phyloP scores from a whole-genome alignment of 805 yeast species.

The Ogataea kodamae region DNA sequence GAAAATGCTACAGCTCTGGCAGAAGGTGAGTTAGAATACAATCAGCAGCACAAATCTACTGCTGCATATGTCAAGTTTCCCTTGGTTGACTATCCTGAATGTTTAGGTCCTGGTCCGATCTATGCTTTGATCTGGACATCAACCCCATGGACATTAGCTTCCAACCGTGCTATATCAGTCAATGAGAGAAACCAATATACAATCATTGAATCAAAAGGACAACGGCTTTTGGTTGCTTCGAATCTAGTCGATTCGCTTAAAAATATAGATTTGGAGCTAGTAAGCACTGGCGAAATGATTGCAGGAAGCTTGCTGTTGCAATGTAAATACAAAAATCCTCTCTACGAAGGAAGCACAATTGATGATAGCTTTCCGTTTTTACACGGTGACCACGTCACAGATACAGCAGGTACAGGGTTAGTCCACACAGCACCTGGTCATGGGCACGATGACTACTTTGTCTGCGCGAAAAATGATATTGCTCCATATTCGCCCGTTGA shows the following conservation, averaged over 20 bases:
- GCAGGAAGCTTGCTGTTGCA: conserved; percentile 42
- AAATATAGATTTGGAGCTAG: conserved; percentile 28
- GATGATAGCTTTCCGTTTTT: conserved; percentile 51
- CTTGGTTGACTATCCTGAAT: conserved; percentile 27
- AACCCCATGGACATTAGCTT: conserved; percentile 95
- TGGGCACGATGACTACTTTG: conserved; percentile 86
- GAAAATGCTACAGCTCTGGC: conserved; percentile 93
- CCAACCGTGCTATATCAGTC: conserved; percentile 80
- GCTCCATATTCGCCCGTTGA: conserved; percentile 76
- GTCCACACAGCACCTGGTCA: conserved; percentile 99
- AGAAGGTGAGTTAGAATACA: conserved; percentile 92
- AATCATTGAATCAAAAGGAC: conserved; percentile 38
- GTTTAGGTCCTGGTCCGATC: conserved; percentile 26
- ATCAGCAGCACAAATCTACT: conserved; percentile 60
- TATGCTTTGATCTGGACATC: conserved; percentile 85
- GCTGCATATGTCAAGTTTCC: conserved; percentile 73
- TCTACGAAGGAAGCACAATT: conserved; percentile 29
- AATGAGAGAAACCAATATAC: conserved; percentile 59
- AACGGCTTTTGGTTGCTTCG: conserved; percentile 53
- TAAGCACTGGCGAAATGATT: conserved; percentile 28
- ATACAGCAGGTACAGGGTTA: conserved; percentile 84
- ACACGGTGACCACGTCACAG: conserved; percentile 79
- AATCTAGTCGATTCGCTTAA: conserved; percentile 42
- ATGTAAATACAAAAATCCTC: conserved; percentile 53
- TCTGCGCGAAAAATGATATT: conserved; percentile 57